Evolutionary conservation across 768 basidiomycete genomes (phyloP).

Genomic region (Dentipellis sp.): DNA sequence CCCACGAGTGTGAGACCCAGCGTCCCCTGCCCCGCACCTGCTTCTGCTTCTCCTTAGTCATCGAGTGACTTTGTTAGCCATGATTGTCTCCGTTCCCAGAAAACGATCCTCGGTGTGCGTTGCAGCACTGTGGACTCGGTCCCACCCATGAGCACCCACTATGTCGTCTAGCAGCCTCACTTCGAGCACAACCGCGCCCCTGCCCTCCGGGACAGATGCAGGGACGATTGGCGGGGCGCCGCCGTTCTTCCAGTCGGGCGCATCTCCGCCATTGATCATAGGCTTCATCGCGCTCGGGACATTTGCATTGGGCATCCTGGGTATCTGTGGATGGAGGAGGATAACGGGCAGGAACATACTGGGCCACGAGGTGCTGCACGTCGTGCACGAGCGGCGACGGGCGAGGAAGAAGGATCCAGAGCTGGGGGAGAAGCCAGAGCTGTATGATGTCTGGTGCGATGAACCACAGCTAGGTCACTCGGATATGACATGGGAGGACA

Average conservation of each 20-base stretch:
- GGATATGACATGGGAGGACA: conserved; percentile 1
- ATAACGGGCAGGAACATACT: neutral
- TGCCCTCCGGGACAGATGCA: neutral
- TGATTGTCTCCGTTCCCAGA: neutral
- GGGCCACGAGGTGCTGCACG: too few species aligned
- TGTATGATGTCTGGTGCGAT: conserved; percentile 10
- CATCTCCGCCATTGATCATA: conserved; percentile 5
- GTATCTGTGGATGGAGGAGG: conserved; percentile 5
- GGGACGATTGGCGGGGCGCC: neutral
- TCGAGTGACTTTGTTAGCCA: neutral
- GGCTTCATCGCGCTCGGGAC: conserved; percentile 8
- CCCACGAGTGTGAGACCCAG: neutral
- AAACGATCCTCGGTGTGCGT: neutral
- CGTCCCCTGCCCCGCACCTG: neutral
- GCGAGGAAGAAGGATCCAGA: neutral
- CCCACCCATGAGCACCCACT: neutral
- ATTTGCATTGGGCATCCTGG: neutral
- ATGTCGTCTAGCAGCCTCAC: neutral
- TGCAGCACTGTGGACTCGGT: neutral
- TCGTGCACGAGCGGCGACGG: neutral
- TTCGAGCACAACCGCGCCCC: neutral
- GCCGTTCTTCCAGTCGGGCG: neutral
- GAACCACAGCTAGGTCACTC: neutral
- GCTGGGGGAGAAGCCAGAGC: conserved; percentile 1
- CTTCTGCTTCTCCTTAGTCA: neutral